Percentiles rank a stretch among this genome's conserved stretches.
phyloP scores from a whole-genome alignment of 495 filamentous ascomycete species.

The Trichocladium antarcticum region DNA sequence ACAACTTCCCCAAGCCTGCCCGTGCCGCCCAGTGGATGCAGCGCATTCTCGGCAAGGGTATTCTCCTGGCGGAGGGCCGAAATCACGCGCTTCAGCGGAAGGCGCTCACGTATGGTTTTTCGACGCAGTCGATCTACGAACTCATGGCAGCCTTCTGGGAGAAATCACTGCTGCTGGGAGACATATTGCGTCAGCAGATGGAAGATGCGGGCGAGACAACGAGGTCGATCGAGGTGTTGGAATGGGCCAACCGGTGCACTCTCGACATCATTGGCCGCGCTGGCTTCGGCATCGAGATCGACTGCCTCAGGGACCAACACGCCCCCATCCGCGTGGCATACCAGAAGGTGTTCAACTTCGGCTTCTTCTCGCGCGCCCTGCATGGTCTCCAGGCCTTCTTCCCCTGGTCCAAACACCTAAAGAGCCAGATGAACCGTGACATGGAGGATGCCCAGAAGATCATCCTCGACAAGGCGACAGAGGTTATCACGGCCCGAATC shows the following conservation, averaged over 20 bases:
- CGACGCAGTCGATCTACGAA: slow-evolving; percentile 33
- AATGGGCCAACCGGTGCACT: slow-evolving; percentile 40
- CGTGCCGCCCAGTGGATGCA: slow-evolving; percentile 42
- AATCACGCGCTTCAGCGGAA: slow-evolving; percentile 39
- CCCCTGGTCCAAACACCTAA: slow-evolving; percentile 32
- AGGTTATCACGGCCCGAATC: slow-evolving; percentile 14
- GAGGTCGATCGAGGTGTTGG: slow-evolving; percentile 32
- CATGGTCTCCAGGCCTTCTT: slow-evolving; percentile 39
- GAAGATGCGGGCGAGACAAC: slow-evolving; percentile 16
- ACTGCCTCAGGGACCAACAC: slow-evolving; percentile 33
- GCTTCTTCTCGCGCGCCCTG: slow-evolving; percentile 28
- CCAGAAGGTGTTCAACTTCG: slow-evolving; percentile 36
- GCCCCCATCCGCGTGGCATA: slow-evolving; percentile 37
- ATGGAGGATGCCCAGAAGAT: slow-evolving; percentile 32
- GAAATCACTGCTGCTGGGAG: slow-evolving; percentile 36
- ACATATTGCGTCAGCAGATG: slow-evolving; percentile 34
- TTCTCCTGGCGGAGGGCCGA: slow-evolving; percentile 39
- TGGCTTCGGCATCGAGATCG: slow-evolving; percentile 39
- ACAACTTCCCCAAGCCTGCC: slow-evolving; percentile 43
- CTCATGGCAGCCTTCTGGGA: slow-evolving; percentile 42
- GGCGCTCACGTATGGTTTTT: slow-evolving; percentile 37
- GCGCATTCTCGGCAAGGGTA: slow-evolving; percentile 38
- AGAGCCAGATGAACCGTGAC: slow-evolving; percentile 37
- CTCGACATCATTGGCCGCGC: slow-evolving; percentile 45
- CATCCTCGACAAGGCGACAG: slow-evolving; percentile 23